Evolutionary conservation across 2,329 filamentous ascomycete genomes (phyloP).

Genomic region (Aureobasidium mangrovei): DNA sequence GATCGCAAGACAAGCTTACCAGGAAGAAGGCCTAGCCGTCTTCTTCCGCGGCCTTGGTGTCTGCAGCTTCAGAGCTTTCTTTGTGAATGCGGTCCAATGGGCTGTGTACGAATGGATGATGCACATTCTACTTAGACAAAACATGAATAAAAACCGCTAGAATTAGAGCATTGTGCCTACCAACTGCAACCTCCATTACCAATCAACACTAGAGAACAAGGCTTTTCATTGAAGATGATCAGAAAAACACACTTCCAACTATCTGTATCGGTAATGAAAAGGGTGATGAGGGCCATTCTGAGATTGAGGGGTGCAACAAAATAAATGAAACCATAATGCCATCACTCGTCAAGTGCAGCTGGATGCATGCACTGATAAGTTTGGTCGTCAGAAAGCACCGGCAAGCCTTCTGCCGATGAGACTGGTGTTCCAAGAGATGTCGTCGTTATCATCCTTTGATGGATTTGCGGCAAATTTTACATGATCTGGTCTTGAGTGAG

Average conservation of each 20-base stretch:
- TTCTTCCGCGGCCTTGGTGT: conserved; percentile 77
- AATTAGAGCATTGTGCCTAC: no score
- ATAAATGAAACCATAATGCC: conserved; percentile 16
- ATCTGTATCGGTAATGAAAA: conserved; percentile 3
- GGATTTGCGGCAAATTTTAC: conserved; percentile 39
- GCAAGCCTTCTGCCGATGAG: neutral
- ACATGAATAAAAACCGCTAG: neutral
- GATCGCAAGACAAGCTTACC: conserved; percentile 59
- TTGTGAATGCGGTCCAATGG: conserved; percentile 93
- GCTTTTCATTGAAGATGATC: conserved; percentile 3
- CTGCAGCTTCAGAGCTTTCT: conserved; percentile 77
- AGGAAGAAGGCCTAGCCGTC: conserved; percentile 59
- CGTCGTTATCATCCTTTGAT: neutral
- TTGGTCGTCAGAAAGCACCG: neutral
- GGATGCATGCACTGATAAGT: neutral
- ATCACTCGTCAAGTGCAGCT: conserved; percentile 6
- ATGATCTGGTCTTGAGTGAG: conserved; percentile 98
- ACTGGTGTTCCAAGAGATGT: neutral
- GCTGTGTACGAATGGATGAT: conserved; percentile 41
- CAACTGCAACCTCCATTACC: no score
- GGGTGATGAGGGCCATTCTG: neutral
- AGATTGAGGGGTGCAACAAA: conserved; percentile 7
- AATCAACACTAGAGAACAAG: neutral
- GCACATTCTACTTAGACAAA: conserved; percentile 8
- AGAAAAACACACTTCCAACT: neutral